Evolutionary conservation across 169 alveolate genomes (phyloP).

Genomic region (Eimeria sp.): DNA sequence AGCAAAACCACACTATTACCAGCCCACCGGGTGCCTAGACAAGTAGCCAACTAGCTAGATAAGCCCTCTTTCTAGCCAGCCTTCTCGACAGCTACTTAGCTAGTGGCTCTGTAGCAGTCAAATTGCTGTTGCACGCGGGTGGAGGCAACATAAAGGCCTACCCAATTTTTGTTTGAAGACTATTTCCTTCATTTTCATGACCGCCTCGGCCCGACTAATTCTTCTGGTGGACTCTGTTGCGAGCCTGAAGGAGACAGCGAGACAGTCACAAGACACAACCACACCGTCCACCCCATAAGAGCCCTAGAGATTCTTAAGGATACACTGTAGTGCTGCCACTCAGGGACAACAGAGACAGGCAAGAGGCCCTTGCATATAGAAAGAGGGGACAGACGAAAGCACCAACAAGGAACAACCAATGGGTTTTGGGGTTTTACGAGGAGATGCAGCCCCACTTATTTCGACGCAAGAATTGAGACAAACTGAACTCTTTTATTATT

Average conservation of each 20-base stretch:
- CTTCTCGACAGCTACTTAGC: not conserved
- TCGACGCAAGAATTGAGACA: slow-evolving; percentile 44
- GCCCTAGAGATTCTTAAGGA: no score
- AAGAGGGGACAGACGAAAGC: not conserved
- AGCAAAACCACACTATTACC: not conserved
- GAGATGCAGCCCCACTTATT: slow-evolving; percentile 14
- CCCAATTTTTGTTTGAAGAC: slow-evolving; percentile 63
- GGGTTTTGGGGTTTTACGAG: no score
- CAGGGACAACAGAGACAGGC: not conserved
- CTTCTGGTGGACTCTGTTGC: slow-evolving; percentile 75
- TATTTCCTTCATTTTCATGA: slow-evolving; percentile 44
- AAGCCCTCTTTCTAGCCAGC: not conserved
- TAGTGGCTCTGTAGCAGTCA: not conserved
- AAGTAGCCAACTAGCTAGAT: not conserved
- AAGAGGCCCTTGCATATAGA: not conserved
- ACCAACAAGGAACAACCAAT: not conserved
- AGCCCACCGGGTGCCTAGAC: not conserved
- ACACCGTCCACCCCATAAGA: not conserved
- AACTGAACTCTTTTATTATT: slow-evolving; percentile 63
- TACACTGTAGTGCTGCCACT: not conserved
- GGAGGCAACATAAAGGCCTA: not conserved
- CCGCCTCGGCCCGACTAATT: slow-evolving; percentile 72
- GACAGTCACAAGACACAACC: not conserved
- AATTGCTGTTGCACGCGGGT: not conserved
- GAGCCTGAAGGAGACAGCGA: slow-evolving; percentile 43